Base-by-base conservation (phyloP, 495 filamentous ascomycete genomes). In the Letharia columbiana region DNA sequence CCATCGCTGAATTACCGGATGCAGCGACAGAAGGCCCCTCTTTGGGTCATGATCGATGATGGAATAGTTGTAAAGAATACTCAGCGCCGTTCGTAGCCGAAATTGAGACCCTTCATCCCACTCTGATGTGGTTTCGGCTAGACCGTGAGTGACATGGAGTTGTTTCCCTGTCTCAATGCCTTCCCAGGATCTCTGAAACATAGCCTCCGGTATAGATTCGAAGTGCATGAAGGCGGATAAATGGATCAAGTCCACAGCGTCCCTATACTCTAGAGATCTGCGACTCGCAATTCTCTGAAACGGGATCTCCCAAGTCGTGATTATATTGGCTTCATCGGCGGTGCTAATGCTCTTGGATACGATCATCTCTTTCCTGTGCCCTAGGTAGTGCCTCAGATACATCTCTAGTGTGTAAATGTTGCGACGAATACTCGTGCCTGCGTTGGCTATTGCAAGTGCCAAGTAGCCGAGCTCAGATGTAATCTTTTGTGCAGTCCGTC, bases 391-490 rank as follows among this genome's bases (percentile, higher is more conserved):
- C 12, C 75, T 66, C 20, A 68, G 64, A 66, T 77, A 78, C 28
- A 74, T 67, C 50, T 70, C 69, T 58, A 76, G 61, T 15, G 61
- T 64, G 61, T 70, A 77, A 39, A 74, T 33, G 17, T 64, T 45
- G 31, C 68, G 50, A 42, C 63, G 69, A 62, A 77, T 76, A 8
- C 66, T 56, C 33, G 66, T 69, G n/a, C 76, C 75, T 6, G 76
- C 76, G 20, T 77, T 73, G 39, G 73, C 66, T 33, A 78, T 64
- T 10, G 75, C 76, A 20, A 78, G 73, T 28, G 77, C 67, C 41
- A 78, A 70, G 63, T 67, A 77, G 40, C 77, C 75, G 33, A 79
- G 67, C 28, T 59, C 61, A 31, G 69, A 45, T 7, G 68, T 66
- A 60, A 77, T 71, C 39, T 37, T 31, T 56, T 64, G 45, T 31